phyloP scores from a whole-genome alignment of 192 early-diverging fungal species.

The Neocallimastix lanati region DNA sequence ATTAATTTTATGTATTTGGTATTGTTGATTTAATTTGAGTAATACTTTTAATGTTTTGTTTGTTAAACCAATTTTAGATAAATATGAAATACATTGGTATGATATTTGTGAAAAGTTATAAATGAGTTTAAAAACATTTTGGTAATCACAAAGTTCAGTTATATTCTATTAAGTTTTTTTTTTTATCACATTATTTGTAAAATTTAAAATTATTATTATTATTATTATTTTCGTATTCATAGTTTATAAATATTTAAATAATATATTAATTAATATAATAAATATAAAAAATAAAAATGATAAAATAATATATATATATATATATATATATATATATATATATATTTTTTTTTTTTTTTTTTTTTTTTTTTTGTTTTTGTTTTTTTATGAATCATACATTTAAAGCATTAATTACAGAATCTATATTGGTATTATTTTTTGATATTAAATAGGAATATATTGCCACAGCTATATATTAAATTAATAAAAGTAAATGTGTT shows the following conservation, averaged over 20 bases:
- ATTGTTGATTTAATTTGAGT: not conserved
- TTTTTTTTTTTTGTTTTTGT: no score
- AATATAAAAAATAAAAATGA: no score
- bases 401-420: not conserved
- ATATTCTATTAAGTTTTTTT: not conserved
- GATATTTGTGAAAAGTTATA: not conserved
- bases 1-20: not conserved
- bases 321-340: no score
- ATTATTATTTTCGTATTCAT: no score
- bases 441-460: not conserved
- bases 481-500: no score
- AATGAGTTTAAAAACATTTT: not conserved
- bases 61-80: not conserved
- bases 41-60: not conserved
- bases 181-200: no score
- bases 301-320: no score
- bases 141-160: not conserved
- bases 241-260: no score
- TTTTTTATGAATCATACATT: not conserved
- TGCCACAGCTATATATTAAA: not conserved
- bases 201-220: no score
- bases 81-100: not conserved
- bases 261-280: no score
- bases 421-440: not conserved
- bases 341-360: no score